Base-by-base conservation (phyloP, 139 green algal species). In the Coelastrella sp. region DNA sequence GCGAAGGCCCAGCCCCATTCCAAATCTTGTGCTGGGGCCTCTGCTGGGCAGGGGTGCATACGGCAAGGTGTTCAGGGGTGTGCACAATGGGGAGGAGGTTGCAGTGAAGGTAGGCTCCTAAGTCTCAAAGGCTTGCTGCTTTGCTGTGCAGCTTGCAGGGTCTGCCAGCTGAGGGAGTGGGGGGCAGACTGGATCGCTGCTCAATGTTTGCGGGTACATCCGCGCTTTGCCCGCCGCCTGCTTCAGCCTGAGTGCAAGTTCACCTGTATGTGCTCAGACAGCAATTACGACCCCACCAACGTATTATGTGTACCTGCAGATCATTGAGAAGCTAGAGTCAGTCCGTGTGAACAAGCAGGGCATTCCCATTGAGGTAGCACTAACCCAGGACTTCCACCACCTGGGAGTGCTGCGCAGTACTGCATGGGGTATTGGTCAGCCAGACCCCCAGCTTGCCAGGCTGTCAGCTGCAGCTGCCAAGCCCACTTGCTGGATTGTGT, bases 301-400 rank as follows among this genome's bases (percentile, higher is more conserved):
- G 32, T 47, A 47, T 71, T 19, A 10, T 71, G 8, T 76, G 68
- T 22, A 20, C 17, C 14, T 76, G 68, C 87, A 91, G 87, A 87
- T 91, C 78, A 91, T 91, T 73, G 78, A 91, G 10, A 73, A 22
- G 19, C 54, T 81, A 17, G 57, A 80, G 6, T 60, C 11, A 32
- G 77, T 91, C 20, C 65, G 76, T 20, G 76, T 85, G 17, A 79
- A 78, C 74, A 61, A 58, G 61, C 19, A 60, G 11, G 87, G 87
- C 65, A 76, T 87, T 19, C 87, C 87, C 32, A 66, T 91, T n/a
- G 87, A 91, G 78, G 87, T 86, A 11, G 87, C 87, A n/a, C 77
- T 91, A 20, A 91, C 87, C 20, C 65, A 79, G 20, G 60, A 80
- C 77, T 59, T 91, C 7, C 76, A 80, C 64, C 87, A 91, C 78